Evolutionary conservation across 768 basidiomycete genomes (phyloP), one percentile per base, ranked within the genome.

Genomic region (Paxillus ammoniavirescens): DNA sequence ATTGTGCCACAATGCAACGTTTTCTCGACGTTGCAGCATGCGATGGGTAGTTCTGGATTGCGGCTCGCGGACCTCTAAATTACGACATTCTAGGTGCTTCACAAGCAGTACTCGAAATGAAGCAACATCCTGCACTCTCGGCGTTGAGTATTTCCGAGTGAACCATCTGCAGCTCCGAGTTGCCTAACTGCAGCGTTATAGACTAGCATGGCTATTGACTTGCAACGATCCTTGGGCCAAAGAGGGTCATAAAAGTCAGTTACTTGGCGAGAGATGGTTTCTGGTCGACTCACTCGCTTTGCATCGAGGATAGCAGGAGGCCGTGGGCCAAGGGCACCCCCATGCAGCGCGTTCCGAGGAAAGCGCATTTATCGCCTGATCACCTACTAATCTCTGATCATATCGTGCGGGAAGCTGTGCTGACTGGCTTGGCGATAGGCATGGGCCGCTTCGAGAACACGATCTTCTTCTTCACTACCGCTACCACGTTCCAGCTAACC

Each of bases 381-480:
- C 42, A 18, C 35, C 28, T 30, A 37, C 21, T 26, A 26, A 42
- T 49, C 54, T 23, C 26, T 26, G 8, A 43, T 63, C 60, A 64
- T 48, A 38, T 38, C 53, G 49, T 56, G 35, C 57, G 54, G 47
- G 64, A 63, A 49, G 59, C 57, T 30, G 58, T 51, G 58, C 59
- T 66, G 18, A 46, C 60, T 2, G 58, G 64, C 46, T 69, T 71
- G 44, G 78, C 73, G 40, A 91, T 76, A 1, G 89, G 91, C 79
- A 89, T 90, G 0, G 89, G 92, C 41, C 91, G 74, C 64, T 89
- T 93, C 37, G 87, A 79, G 64, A 94, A 94, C 13, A 91, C 77
- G 28, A 94, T 82, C 65, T 94, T 94, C 57, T 83, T 81, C 71
- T 83, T 91, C 41, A 93, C 84, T 44, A 93, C 70, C 2, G 87